Base-by-base conservation (phyloP, 371 early-diverging fungal genomes). In the Apophysomyces sp. region DNA sequence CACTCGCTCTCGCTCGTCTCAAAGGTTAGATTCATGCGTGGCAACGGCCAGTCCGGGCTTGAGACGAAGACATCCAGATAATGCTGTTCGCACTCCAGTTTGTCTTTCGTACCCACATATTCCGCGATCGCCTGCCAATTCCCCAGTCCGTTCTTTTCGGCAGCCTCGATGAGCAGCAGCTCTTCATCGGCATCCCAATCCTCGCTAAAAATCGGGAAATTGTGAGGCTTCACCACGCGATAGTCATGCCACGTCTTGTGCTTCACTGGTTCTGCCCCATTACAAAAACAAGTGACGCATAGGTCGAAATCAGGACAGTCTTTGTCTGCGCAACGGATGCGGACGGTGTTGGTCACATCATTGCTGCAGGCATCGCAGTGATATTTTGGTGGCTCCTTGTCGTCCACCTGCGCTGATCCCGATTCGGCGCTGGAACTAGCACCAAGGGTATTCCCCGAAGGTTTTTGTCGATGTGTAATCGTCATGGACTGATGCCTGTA, bases 111-210 rank as follows among this genome's bases (percentile, higher is more conserved):
- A 2, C 98, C 96, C 12, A 99, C 87, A 69, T 96, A 92, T 57
- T 91, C 94, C 0, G 97, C 89, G 41, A 98, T 92, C 40, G 94
- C 96, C 66, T 90, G 91, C 98, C 98, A 99, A 80, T 98, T 99
- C 41, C 99, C 99, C 59, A 99, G 85, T 18, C 99, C 99, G 76
- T 87, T 93, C 71, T 88, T 87, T 68, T 93, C 91, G 29, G 96
- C 82, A 3, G 93, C 96, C 66, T 98, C 97, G 32, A 98, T 89
- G 65, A 99, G 81, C 54, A 97, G 63, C 30, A 98, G 78, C 78
- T 99, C 99, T 69, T 99, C 99, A 60, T 99, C 94, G 6, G 98
- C 96, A 44, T 91, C 92, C 99, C 99, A 99, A 53, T 91, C 87
- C 21, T 81, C 78, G 21, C 89, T 88, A 63, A 92, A 93, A 16